Evolutionary conservation across 169 alveolate genomes (phyloP).

Genomic region (Eimeria brunetti): DNA sequence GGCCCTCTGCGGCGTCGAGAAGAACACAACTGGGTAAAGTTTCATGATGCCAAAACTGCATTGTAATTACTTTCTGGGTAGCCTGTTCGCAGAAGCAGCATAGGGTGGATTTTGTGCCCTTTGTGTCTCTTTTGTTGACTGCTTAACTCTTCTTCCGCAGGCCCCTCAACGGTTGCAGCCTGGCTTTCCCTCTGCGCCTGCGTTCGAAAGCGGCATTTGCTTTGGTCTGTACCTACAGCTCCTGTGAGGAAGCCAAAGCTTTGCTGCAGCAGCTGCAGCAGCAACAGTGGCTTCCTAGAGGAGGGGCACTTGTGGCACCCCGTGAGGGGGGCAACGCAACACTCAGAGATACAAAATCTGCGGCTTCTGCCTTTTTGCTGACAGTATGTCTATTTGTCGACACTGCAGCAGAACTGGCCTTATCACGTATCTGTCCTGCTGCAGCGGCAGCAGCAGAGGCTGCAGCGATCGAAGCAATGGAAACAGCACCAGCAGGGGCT

Average conservation of each 20-base stretch:
- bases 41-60: background rate
- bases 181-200: constrained; percentile 41
- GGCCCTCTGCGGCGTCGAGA: constrained; percentile 49
- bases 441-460: constrained; percentile 47
- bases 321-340: background rate
- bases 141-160: constrained; percentile 1
- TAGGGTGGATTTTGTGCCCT: background rate
- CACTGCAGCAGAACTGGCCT: constrained; percentile 21
- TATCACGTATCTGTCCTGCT: constrained; percentile 14
- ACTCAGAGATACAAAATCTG: background rate
- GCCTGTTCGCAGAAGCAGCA: background rate
- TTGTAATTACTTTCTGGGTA: background rate
- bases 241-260: constrained; percentile 23
- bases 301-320: background rate
- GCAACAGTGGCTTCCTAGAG: constrained; percentile 8
- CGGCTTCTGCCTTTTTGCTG: constrained; percentile 16
- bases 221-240: constrained; percentile 8
- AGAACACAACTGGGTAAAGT: constrained; percentile 23
- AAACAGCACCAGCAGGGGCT: constrained; percentile 3
- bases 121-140: background rate
- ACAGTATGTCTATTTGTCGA: constrained; percentile 24
- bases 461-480: constrained; percentile 12
- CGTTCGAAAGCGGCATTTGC: constrained; percentile 25
- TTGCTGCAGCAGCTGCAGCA: constrained; percentile 39
- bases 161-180: constrained; percentile 60